Evolutionary conservation across 805 yeast genomes (phyloP), one percentile per base, ranked within the genome.

Genomic region (Jamesozyma lodderae): DNA sequence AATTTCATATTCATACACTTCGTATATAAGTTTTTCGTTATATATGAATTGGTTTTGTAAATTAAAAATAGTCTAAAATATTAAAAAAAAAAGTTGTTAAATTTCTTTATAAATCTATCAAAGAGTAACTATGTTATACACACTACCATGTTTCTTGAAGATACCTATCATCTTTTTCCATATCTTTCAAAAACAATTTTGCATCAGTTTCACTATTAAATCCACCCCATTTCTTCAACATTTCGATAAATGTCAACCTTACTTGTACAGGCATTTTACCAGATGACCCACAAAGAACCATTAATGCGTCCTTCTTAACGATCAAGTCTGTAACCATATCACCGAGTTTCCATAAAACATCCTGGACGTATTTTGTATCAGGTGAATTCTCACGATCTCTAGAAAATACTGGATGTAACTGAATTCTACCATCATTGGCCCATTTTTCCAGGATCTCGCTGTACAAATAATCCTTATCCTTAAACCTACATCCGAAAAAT

Each of bases 201-300:
- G 85, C 77, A 17, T 59, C 63, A 4, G 66, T 67, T 4, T 67
- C 67, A 7, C 59, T 55, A 3, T 27, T 31, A 28, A 69, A 48
- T 15, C 59, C 59, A 1, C 65, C 69, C 42, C 63, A 58, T 46
- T 73, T 75, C 40, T 64, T 62, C 10, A 83, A 51, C 11, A 83
- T 74, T 13, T 74, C 80, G 26, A 72, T 75, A 20, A 92, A 56
- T 0, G 96, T 90, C n/a, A 82, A 60, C 41, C 95, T 66, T 1
- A 90, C 92, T 60, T 79, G 87, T 17, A 74, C 69, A 1, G 98
- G 98, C 98, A 92, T 92, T 45, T 75, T 75, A 0, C 98, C 97
- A 19, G 94, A 78, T 13, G 95, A 79, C 0, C 99, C 99, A 66
- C 98, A 90, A 5, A 92, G 67, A 54, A 79, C 87, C 4, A 92